Evolutionary conservation across 352 stramenopile species (phyloP).

Genomic region (Globisporangium nagaii): DNA sequence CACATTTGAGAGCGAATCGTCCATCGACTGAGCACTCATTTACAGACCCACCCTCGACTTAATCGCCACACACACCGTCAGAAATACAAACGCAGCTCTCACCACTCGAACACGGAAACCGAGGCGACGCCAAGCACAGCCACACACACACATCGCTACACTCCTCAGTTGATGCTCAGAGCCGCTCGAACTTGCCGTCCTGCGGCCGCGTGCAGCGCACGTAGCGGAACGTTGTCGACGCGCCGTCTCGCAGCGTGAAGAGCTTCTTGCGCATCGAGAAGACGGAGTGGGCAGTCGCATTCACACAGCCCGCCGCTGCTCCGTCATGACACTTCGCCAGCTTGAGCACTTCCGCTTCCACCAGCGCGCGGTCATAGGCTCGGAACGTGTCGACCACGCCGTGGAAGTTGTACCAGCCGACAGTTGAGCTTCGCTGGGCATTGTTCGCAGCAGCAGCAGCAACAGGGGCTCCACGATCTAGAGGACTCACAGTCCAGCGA

Average conservation of each 20-base stretch:
- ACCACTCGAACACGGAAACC: too few species aligned
- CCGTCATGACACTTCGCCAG: background rate
- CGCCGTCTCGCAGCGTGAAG: background rate
- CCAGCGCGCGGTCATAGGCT: background rate
- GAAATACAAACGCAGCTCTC: too few species aligned
- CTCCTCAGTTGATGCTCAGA: background rate
- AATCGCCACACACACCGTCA: too few species aligned
- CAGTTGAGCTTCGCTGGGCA: too few species aligned
- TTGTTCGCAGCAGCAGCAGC: too few species aligned
- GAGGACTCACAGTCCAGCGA: too few species aligned
- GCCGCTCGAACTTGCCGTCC: background rate
- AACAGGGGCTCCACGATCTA: too few species aligned
- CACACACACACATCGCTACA: background rate
- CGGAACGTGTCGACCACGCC: slow-evolving; percentile 28
- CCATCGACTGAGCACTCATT: too few species aligned
- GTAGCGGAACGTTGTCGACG: background rate
- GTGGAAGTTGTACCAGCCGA: slow-evolving; percentile 41
- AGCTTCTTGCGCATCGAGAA: background rate
- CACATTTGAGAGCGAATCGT: too few species aligned
- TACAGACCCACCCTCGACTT: too few species aligned
- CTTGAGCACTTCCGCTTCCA: background rate
- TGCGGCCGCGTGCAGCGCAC: background rate
- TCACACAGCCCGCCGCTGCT: background rate
- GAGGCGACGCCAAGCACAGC: too few species aligned
- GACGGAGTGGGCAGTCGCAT: too few species aligned